phyloP scores from a whole-genome alignment of 1,284 basidiomycete genomes.

The Somion occarium region DNA sequence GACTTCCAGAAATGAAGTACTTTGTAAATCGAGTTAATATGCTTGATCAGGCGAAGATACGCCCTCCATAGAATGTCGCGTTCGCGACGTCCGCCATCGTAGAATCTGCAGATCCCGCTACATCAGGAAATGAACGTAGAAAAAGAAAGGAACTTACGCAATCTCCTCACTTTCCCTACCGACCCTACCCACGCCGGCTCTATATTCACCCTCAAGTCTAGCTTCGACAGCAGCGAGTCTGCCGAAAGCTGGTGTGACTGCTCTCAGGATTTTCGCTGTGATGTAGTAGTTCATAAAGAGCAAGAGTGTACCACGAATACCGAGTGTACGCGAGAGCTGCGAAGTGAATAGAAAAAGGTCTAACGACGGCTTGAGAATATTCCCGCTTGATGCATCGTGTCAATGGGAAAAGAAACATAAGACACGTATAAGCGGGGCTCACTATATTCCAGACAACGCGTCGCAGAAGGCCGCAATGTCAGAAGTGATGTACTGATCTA shows the following conservation, averaged over 20 bases:
- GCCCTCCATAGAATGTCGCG: slow-evolving; percentile 78
- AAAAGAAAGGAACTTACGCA: slow-evolving; percentile 50
- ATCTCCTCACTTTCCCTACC: slow-evolving; percentile 94
- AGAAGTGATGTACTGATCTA: slow-evolving; percentile 91
- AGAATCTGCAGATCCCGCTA: slow-evolving; percentile 60
- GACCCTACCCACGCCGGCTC: slow-evolving; percentile 83
- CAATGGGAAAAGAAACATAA: background rate
- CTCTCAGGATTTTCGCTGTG: slow-evolving; percentile 79
- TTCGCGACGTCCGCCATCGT: slow-evolving; percentile 86
- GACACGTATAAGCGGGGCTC: slow-evolving; percentile 30
- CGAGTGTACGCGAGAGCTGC: slow-evolving; percentile 84
- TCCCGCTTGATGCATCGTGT: slow-evolving; percentile 30
- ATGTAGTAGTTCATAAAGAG: slow-evolving; percentile 84
- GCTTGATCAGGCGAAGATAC: slow-evolving; percentile 80
- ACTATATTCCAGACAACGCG: slow-evolving; percentile 87
- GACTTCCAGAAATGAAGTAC: slow-evolving; percentile 32
- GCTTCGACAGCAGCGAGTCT: slow-evolving; percentile 88
- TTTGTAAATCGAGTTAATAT: slow-evolving; percentile 92
- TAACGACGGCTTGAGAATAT: slow-evolving; percentile 84
- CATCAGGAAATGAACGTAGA: background rate
- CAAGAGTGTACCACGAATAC: slow-evolving; percentile 73
- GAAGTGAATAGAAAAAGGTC: slow-evolving; percentile 93
- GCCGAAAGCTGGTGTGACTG: slow-evolving; percentile 93
- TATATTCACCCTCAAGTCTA: slow-evolving; percentile 84
- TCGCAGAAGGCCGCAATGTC: slow-evolving; percentile 93